These are phyloP conservation scores for Yamadazyma atmosphaerica DNA, from an alignment of 1,139 yeast genomes.

Conservation along the genomic window DNA sequence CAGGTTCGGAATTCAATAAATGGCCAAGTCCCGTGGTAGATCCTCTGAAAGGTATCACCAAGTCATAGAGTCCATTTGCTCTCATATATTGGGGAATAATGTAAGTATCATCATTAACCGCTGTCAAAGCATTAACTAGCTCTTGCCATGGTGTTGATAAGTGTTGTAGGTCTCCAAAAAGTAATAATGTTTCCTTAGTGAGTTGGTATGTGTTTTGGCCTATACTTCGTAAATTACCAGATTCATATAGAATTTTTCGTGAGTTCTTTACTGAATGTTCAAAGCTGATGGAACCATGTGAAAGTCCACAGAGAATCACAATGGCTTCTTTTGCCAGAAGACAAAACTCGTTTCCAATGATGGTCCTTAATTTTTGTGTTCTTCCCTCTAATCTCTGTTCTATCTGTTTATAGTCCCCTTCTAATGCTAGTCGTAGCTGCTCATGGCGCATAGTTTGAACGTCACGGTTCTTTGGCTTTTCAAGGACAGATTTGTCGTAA, in stretches of 20 bases:
- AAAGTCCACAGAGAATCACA: slow-evolving; percentile 23
- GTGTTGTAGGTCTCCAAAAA: slow-evolving; percentile 28
- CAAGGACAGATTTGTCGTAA: slow-evolving; percentile 8
- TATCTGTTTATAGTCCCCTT: slow-evolving; percentile 3
- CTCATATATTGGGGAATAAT: slow-evolving; percentile 37
- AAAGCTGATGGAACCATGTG: slow-evolving; percentile 11
- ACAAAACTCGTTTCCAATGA: slow-evolving; percentile 21
- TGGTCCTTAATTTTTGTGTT: slow-evolving; percentile 11
- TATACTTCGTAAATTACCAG: slow-evolving; percentile 14
- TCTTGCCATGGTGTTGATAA: slow-evolving; percentile 31
- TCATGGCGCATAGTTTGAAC: slow-evolving; percentile 4
- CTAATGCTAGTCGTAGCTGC: slow-evolving; percentile 5
- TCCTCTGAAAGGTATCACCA: slow-evolving; percentile 34
- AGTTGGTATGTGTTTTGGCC: slow-evolving; percentile 13
- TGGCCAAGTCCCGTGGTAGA: slow-evolving; percentile 14
- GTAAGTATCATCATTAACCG: slow-evolving; percentile 19
- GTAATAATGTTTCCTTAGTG: slow-evolving; percentile 13
- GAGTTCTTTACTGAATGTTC: neutral
- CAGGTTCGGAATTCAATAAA: neutral
- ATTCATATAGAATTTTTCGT: slow-evolving; percentile 8
- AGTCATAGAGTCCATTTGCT: slow-evolving; percentile 24
- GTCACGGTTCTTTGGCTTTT: slow-evolving; percentile 3
- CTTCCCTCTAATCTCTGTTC: slow-evolving; percentile 4
- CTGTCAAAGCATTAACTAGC: slow-evolving; percentile 18
- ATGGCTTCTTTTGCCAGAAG: slow-evolving; percentile 25